Conservation (phyloP, 106 monocot genomes). For the Narthecium ossifragum region DNA sequence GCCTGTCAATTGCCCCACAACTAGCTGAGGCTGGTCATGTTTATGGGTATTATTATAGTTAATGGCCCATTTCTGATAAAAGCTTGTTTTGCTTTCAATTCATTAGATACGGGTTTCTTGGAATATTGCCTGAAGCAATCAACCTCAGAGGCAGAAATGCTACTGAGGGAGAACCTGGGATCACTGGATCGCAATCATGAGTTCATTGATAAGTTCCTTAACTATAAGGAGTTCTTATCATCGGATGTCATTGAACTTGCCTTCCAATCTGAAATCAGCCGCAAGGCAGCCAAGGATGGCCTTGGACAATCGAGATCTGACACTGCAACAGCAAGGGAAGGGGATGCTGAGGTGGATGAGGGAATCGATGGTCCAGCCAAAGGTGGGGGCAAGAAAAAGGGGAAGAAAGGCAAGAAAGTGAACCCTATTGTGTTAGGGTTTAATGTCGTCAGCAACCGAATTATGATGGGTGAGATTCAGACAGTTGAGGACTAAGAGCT, state of each 20-base stretch:
- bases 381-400: constrained; percentile 71
- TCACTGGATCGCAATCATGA: constrained; percentile 56
- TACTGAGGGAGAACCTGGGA: constrained; percentile 76
- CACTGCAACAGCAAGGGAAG: not conserved
- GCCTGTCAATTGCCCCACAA: too few relatives aligned
- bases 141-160: constrained; percentile 63
- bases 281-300: not conserved
- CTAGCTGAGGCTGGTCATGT: too few relatives aligned
- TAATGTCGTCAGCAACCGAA: constrained; percentile 85
- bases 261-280: constrained; percentile 28
- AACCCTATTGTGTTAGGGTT: constrained; percentile 65
- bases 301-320: not conserved
- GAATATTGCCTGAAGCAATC: constrained; percentile 84
- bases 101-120: constrained; percentile 77
- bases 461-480: constrained; percentile 99
- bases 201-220: constrained; percentile 91
- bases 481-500: constrained; percentile 46
- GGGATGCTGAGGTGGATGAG: constrained; percentile 14
- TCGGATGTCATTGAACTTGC: constrained; percentile 78
- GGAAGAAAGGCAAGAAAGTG: constrained; percentile 92
- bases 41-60: too few relatives aligned
- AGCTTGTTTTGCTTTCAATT: not conserved
- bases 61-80: not conserved
- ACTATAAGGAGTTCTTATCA: constrained; percentile 80
- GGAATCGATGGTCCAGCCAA: constrained; percentile 20